A percentile compares a stretch with the other conserved stretches of the same genome.
phyloP scores from a whole-genome alignment of 2,329 filamentous ascomycete species.

The Penicillium italicum region DNA sequence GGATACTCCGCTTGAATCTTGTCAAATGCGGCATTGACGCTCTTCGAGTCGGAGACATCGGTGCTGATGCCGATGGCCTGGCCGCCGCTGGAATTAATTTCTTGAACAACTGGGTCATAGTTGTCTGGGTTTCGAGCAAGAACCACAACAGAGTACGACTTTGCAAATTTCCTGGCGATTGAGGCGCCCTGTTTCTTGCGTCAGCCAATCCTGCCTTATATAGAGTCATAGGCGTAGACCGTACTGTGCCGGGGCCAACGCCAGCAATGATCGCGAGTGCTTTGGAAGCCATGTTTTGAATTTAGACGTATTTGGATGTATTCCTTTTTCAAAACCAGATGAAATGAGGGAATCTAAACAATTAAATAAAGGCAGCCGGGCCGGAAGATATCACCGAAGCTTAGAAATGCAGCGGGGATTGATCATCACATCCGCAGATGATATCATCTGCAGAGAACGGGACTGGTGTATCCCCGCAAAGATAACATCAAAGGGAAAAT shows the following conservation, averaged over 20 bases:
- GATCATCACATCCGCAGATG: conserved; percentile 22
- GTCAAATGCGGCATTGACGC: conserved; percentile 53
- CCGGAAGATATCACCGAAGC: conserved; percentile 11
- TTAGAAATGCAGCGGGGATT: conserved; percentile 27
- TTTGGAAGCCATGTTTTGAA: conserved; percentile 34
- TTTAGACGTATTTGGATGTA: neutral
- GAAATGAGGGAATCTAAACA: conserved; percentile 2
- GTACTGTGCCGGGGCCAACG: conserved; percentile 47
- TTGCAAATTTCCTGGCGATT: conserved; percentile 58
- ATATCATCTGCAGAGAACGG: conserved; percentile 18
- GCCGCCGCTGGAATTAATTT: conserved; percentile 58
- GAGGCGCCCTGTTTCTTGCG: conserved; percentile 54
- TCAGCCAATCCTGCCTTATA: conserved; percentile 1
- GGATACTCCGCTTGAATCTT: conserved; percentile 54
- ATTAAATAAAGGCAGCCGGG: conserved; percentile 9
- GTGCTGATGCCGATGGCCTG: conserved; percentile 60
- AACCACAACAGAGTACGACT: conserved; percentile 57
- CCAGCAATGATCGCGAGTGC: conserved; percentile 47
- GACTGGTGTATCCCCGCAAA: conserved; percentile 10
- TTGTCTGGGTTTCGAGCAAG: conserved; percentile 57
- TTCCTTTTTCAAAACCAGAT: neutral
- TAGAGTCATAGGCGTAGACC: neutral
- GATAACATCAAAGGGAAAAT: neutral
- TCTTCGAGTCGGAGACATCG: conserved; percentile 53
- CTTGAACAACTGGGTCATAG: conserved; percentile 53